Evolutionary conservation across 768 basidiomycete species (phyloP).

Genomic region (Suillus cothurnatus): DNA sequence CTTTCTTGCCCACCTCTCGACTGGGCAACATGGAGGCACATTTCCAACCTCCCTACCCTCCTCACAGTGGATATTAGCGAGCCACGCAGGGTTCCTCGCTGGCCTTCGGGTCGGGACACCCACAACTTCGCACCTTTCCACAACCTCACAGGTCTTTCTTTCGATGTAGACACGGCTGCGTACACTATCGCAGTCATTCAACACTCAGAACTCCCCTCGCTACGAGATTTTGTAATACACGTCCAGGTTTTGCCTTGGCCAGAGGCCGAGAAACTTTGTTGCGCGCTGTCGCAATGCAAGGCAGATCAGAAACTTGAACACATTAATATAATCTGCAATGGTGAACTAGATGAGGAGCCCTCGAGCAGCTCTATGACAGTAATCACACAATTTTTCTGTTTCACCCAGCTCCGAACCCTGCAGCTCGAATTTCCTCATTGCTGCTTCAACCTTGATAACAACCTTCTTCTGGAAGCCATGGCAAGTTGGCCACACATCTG

Average conservation of each 20-base stretch:
- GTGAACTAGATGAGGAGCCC: neutral
- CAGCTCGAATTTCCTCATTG: neutral
- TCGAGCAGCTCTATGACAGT: neutral
- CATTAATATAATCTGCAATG: neutral
- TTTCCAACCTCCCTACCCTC: neutral
- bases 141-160: neutral
- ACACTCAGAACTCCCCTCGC: neutral
- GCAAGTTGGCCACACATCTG: neutral
- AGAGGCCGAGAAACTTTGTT: neutral
- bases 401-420: neutral
- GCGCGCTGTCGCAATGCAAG: neutral
- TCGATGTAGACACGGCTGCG: neutral
- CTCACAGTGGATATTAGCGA: neutral
- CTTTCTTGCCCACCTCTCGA: neutral
- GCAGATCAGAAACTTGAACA: neutral
- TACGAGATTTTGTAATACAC: neutral
- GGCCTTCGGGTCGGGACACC: neutral
- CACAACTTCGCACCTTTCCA: neutral
- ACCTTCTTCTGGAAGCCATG: neutral
- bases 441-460: neutral
- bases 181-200: neutral
- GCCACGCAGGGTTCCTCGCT: fast-evolving
- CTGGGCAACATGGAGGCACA: neutral
- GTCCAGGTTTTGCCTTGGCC: neutral
- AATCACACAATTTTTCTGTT: neutral